Evolutionary conservation across 2,329 filamentous ascomycete genomes (phyloP).

Genomic region (Fusarium irregulare): DNA sequence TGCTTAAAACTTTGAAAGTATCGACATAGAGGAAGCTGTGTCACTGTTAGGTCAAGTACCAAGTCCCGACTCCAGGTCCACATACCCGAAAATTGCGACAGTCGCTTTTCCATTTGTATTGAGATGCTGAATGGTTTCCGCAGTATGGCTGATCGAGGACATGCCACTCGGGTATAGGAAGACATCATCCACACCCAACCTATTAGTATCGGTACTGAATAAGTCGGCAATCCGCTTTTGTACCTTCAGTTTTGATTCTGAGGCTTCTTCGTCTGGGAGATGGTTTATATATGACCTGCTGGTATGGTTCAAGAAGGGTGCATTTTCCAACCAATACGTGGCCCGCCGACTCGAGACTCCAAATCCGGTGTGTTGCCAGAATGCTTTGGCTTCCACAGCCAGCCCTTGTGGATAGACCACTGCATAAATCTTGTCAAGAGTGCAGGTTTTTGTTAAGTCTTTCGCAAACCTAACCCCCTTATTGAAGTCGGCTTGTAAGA

Average conservation of each 20-base stretch:
- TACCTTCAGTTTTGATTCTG: slow-evolving; percentile 20
- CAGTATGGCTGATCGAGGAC: slow-evolving; percentile 56
- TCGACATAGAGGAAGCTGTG: slow-evolving; percentile 48
- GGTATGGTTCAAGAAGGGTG: slow-evolving; percentile 29
- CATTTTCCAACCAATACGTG: slow-evolving; percentile 41
- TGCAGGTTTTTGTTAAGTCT: not conserved
- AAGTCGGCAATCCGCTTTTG: slow-evolving; percentile 36
- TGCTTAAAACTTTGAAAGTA: slow-evolving; percentile 47
- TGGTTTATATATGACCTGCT: not conserved
- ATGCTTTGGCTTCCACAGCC: slow-evolving; percentile 41
- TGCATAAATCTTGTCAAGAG: slow-evolving; percentile 24
- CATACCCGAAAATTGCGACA: slow-evolving; percentile 48
- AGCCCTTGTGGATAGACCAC: slow-evolving; percentile 31
- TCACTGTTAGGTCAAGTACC: not conserved
- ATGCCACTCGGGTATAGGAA: slow-evolving; percentile 64
- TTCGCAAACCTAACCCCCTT: not conserved
- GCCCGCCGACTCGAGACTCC: slow-evolving; percentile 48
- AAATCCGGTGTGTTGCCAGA: slow-evolving; percentile 48
- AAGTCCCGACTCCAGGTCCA: not conserved
- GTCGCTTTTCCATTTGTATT: not conserved
- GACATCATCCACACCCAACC: slow-evolving; percentile 52
- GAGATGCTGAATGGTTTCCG: slow-evolving; percentile 19
- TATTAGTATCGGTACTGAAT: slow-evolving; percentile 26
- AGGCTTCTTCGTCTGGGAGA: slow-evolving; percentile 12
- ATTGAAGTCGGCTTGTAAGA: slow-evolving; percentile 26